These are phyloP conservation scores for Pelargonium cotyledonis DNA, from an alignment of 441 rosid genomes.

Conservation along the genomic window DNA sequence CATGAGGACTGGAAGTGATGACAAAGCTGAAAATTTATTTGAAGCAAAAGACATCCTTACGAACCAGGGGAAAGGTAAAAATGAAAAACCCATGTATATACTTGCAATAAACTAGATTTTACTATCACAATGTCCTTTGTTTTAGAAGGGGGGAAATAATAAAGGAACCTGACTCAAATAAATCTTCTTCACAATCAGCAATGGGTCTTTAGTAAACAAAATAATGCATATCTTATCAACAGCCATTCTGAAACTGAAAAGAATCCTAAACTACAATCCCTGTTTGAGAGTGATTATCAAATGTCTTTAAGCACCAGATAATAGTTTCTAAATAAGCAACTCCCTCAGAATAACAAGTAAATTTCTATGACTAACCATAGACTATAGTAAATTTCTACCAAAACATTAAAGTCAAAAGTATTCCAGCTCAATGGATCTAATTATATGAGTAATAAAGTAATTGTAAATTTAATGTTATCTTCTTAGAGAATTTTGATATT, in stretches of 20 bases:
- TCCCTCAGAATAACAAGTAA: background rate
- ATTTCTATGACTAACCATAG: background rate
- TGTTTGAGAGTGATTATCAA: background rate
- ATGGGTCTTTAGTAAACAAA: background rate
- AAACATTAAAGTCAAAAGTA: background rate
- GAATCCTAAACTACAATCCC: background rate
- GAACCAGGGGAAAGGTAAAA: background rate
- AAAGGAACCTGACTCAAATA: background rate
- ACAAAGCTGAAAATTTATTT: background rate
- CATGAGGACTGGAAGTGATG: background rate
- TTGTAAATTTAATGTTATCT: background rate
- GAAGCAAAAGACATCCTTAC: background rate
- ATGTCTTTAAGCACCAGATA: background rate
- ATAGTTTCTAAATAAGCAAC: background rate
- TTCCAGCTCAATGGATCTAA: background rate
- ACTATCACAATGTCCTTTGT: background rate
- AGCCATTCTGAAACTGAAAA: background rate
- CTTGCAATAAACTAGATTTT: background rate
- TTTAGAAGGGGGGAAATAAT: background rate
- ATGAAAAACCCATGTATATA: background rate
- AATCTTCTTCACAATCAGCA: background rate
- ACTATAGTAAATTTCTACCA: background rate
- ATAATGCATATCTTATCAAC: background rate
- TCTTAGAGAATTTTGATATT: background rate
- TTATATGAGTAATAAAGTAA: background rate